A percentile compares a stretch with the other conserved stretches of the same genome.
Evolutionary conservation across 345 rosid genomes (phyloP).

Genomic region (Dovyalis caffra): DNA sequence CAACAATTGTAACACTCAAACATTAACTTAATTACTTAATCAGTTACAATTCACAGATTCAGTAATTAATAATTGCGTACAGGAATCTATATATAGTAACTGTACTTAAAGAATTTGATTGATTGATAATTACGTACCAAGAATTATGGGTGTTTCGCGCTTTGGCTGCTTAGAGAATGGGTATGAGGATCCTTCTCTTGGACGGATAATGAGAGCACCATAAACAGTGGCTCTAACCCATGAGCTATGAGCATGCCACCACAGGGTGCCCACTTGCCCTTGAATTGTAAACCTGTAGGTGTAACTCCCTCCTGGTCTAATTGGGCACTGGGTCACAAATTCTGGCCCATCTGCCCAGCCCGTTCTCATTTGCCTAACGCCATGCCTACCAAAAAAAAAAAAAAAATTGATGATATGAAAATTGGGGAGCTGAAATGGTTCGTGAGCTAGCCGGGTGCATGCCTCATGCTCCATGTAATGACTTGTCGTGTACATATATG

Average conservation of each 20-base stretch:
- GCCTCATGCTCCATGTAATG: background rate
- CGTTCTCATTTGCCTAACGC: constrained; percentile 74
- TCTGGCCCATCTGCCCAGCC: constrained; percentile 99
- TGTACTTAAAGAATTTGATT: background rate
- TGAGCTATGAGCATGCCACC: constrained; percentile 99
- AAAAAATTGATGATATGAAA: no score
- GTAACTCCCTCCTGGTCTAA: constrained; percentile 80
- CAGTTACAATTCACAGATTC: background rate
- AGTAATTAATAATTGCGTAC: background rate
- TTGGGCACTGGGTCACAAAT: constrained; percentile 90
- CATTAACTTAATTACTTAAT: background rate
- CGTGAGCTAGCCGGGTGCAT: no score
- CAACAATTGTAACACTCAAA: background rate
- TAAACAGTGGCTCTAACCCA: constrained; percentile 97
- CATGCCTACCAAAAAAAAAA: constrained; percentile 57
- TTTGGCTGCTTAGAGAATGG: constrained; percentile 77
- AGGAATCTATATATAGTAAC: background rate
- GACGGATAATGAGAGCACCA: constrained; percentile 78
- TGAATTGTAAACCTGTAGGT: constrained; percentile 79
- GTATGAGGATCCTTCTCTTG: constrained; percentile 59
- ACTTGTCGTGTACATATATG: background rate
- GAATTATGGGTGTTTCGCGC: constrained; percentile 61
- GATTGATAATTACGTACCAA: constrained; percentile 44
- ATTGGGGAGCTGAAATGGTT: no score
- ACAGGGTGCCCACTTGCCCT: constrained; percentile 90